phyloP scores from a whole-genome alignment of 2,329 filamentous ascomycete genomes.

The Neopestalotiopsis rosae region DNA sequence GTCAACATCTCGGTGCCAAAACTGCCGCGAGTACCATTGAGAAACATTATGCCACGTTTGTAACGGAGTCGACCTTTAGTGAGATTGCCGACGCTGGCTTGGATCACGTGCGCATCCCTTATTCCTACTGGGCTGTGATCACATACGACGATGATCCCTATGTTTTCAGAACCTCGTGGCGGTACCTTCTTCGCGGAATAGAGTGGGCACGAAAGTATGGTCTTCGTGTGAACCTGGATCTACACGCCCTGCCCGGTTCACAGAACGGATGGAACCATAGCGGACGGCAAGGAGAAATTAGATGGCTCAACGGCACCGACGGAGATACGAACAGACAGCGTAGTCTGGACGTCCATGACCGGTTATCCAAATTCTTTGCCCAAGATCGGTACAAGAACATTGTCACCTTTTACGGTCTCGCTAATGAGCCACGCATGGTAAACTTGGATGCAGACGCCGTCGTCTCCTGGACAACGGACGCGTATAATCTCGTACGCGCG shows the following conservation, averaged over 20 bases:
- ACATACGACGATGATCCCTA: conserved; percentile 89
- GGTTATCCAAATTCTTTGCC: conserved; percentile 88
- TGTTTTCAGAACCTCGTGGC: conserved; percentile 84
- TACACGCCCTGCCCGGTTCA: conserved; percentile 89
- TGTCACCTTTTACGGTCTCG: conserved; percentile 89
- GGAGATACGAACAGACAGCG: conserved; percentile 79
- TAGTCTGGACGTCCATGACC: conserved; percentile 85
- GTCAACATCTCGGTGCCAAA: conserved; percentile 68
- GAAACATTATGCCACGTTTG: conserved; percentile 87
- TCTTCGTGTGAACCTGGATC: conserved; percentile 87
- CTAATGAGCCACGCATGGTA: conserved; percentile 92
- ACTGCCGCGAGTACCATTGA: conserved; percentile 75
- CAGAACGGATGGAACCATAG: conserved; percentile 99
- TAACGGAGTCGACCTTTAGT: conserved; percentile 82
- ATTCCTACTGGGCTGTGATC: conserved; percentile 91
- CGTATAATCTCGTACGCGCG: conserved; percentile 72
- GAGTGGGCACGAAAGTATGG: conserved; percentile 95
- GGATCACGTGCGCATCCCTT: conserved; percentile 96
- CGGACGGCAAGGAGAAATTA: conserved; percentile 78
- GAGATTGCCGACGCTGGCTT: conserved; percentile 88
- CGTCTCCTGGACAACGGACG: conserved; percentile 78
- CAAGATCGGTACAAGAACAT: conserved; percentile 93
- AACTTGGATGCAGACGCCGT: conserved; percentile 70
- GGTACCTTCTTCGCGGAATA: conserved; percentile 89
- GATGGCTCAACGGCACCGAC: conserved; percentile 91